Evolutionary conservation across 169 alveolate genomes (phyloP).

Genomic region (Plasmodium vinckei): DNA sequence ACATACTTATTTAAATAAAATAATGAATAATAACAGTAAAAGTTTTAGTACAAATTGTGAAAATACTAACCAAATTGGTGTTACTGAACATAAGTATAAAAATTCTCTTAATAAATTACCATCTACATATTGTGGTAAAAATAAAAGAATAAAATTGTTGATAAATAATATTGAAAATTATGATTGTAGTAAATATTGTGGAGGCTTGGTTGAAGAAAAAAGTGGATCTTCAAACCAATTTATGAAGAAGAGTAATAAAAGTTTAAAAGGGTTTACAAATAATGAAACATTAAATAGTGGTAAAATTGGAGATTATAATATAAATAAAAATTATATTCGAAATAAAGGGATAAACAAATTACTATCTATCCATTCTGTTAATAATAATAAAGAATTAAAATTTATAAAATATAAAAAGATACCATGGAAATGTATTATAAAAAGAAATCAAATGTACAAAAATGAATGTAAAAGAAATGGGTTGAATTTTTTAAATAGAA

Average conservation of each 20-base stretch:
- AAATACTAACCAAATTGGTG: no score
- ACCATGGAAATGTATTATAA: conserved; percentile 29
- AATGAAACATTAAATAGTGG: neutral
- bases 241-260: neutral
- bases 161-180: neutral
- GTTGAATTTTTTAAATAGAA: conserved; percentile 4
- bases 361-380: neutral
- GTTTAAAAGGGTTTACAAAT: neutral
- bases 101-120: no score
- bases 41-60: neutral
- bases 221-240: neutral
- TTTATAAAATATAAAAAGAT: conserved; percentile 3
- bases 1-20: conserved; percentile 3
- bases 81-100: no score
- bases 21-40: conserved; percentile 8
- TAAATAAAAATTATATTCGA: neutral
- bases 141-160: conserved; percentile 3
- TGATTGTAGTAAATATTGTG: neutral
- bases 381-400: conserved; percentile 10
- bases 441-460: neutral
- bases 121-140: neutral
- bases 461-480: neutral
- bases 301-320: neutral
- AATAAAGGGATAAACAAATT: neutral
- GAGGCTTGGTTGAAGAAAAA: conserved; percentile 4